Evolutionary conservation across 257 asterid species (phyloP).

Genomic region (Mentha longifolia): DNA sequence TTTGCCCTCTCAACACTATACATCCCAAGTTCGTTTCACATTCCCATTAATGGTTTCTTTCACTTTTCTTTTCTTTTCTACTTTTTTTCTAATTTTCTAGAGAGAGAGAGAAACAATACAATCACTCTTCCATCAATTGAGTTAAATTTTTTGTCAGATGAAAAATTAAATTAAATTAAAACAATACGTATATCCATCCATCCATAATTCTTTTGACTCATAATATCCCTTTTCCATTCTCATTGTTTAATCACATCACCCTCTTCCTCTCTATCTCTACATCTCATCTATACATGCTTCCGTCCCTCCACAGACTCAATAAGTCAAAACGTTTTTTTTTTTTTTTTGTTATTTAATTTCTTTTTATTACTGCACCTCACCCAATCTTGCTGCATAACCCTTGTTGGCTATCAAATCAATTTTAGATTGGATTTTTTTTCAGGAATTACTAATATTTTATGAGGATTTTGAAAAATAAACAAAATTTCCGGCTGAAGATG

Average conservation of each 20-base stretch:
- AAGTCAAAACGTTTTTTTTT: constrained; percentile 25
- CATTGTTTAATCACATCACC: constrained; percentile 41
- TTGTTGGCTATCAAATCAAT: neutral
- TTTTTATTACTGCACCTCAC: neutral
- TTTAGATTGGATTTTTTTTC: no score
- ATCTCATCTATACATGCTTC: neutral
- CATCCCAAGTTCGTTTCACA: neutral
- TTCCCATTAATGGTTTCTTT: constrained; percentile 4
- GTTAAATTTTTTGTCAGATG: constrained; percentile 31
- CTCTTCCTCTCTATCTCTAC: neutral
- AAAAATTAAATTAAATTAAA: neutral
- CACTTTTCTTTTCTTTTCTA: neutral
- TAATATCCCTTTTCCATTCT: constrained; percentile 8
- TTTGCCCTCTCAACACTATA: constrained; percentile 21
- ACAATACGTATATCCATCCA: neutral
- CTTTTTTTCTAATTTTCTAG: neutral
- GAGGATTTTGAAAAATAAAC: neutral
- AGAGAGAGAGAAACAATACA: neutral
- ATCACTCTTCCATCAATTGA: constrained; percentile 35
- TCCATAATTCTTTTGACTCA: constrained; percentile 27
- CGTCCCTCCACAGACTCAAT: neutral
- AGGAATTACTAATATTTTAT: neutral
- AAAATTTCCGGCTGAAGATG: neutral
- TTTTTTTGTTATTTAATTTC: neutral
- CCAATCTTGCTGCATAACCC: neutral